Evolutionary conservation across 1,139 yeast genomes (phyloP).

Genomic region (Hemisphaericaspora xylanilytica): DNA sequence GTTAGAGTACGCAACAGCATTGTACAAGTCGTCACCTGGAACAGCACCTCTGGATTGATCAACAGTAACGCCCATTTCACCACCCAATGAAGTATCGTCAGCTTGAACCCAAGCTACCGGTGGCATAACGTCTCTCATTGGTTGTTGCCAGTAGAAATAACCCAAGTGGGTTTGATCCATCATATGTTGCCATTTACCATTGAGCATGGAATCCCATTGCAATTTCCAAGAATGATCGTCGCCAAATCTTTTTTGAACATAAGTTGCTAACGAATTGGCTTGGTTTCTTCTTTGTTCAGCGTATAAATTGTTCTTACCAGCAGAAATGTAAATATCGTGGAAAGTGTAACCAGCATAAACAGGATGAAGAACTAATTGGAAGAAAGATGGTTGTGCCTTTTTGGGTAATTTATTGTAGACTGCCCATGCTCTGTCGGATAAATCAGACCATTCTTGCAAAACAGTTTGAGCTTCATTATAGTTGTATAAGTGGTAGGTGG

Average conservation of each 20-base stretch:
- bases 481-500: constrained; percentile 14
- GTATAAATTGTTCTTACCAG: constrained; percentile 16
- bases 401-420: constrained; percentile 15
- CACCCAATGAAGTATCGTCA: constrained; percentile 12
- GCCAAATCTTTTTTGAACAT: constrained; percentile 13
- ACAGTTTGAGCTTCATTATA: constrained; percentile 17
- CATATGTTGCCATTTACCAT: constrained; percentile 18
- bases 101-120: constrained; percentile 12
- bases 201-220: constrained; percentile 14
- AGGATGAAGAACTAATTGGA: constrained; percentile 16
- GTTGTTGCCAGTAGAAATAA: constrained; percentile 19
- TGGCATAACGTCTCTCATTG: constrained; percentile 17
- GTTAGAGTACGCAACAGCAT: constrained; percentile 16
- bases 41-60: constrained; percentile 17
- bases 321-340: constrained; percentile 15
- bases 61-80: constrained; percentile 15
- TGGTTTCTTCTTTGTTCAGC: constrained; percentile 15
- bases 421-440: constrained; percentile 16
- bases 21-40: constrained; percentile 17
- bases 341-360: constrained; percentile 16
- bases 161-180: constrained; percentile 20
- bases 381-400: constrained; percentile 16
- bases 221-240: constrained; percentile 15
- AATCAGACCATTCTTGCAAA: constrained; percentile 13
- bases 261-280: constrained; percentile 13